Base-by-base conservation (phyloP, 805 yeast genomes). In the Kodamaea nitidulidarum region DNA sequence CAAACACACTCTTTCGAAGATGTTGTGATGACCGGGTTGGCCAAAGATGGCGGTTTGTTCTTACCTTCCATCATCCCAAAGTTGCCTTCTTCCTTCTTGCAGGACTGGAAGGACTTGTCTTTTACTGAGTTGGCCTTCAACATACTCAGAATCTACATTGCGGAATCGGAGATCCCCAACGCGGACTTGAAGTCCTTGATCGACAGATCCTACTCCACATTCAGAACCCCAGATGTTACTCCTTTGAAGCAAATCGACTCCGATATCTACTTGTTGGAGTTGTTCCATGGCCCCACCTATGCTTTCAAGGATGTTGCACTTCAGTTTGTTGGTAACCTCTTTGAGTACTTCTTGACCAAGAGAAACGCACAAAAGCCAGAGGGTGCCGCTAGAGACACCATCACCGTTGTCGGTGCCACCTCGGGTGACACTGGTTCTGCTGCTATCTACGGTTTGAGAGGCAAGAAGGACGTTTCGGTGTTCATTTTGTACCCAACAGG, bases 351-450 rank as follows among this genome's bases (percentile, higher is more conserved):
- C 65, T 70, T 93, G 53, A 70, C 74, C 43, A 82, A 96, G 64
- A 76, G 78, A 52, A 93, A 93, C 56, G 65, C 69, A 6, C 60
- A 55, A 36, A 71, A 75, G 47, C 45, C 54, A n/a, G 67, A 61
- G 16, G 71, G 70, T 39, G 75, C 73, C 43, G 73, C 75, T 49
- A 76, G 91, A 60, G 93, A 88, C 51, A 76, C 78, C 43, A 73
- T 93, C 55, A 93, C 99, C 27, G 98, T 93, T 49, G 96, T 93
- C 42, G 99, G 99, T 56, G 99, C 99, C 32, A 93, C 99, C 18
- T 84, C 95, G 34, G 99, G 99, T 58, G 99, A 93, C 57, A 93
- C 99, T 34, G 99, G 99, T 44, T 85, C 96, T 39, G 99, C 99
- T 39, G 98, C 99, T 46, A 93, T 93, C 51, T 93, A 93, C 66